Evolutionary conservation across 2,329 filamentous ascomycete species (phyloP).

Genomic region (Aspergillus clavatus): DNA sequence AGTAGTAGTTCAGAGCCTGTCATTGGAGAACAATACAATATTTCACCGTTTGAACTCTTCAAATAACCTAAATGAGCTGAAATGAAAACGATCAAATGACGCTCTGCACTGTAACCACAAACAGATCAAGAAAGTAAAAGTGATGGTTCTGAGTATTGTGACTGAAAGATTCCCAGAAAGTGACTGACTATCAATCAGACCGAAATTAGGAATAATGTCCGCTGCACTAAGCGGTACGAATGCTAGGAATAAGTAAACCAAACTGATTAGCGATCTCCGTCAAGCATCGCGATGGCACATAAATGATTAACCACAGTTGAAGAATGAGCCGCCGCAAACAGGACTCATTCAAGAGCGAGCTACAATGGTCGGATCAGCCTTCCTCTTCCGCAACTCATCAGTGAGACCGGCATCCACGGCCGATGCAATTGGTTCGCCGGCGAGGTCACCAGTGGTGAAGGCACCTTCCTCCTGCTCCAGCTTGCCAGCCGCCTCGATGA

Average conservation of each 20-base stretch:
- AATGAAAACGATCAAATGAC: not conserved
- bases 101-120: not conserved
- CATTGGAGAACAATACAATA: not conserved
- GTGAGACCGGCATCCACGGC: conserved; percentile 68
- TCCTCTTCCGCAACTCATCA: conserved; percentile 67
- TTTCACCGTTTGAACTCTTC: not conserved
- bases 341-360: conserved; percentile 7
- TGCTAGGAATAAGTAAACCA: too few species aligned
- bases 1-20: not conserved
- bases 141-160: too few species aligned
- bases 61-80: not conserved
- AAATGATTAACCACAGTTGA: too few species aligned
- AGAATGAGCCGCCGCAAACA: not conserved
- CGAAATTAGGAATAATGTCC: too few species aligned
- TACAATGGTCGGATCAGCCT: conserved; percentile 15
- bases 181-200: too few species aligned
- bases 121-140: too few species aligned
- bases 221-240: too few species aligned
- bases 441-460: conserved; percentile 23
- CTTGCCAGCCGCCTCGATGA: conserved; percentile 33
- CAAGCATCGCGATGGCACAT: too few species aligned
- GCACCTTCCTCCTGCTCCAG: conserved; percentile 29
- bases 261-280: too few species aligned
- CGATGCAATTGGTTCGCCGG: conserved; percentile 19
- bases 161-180: too few species aligned